Evolutionary conservation across 495 filamentous ascomycete genomes (phyloP).

Genomic region (Penicilliopsis zonata): DNA sequence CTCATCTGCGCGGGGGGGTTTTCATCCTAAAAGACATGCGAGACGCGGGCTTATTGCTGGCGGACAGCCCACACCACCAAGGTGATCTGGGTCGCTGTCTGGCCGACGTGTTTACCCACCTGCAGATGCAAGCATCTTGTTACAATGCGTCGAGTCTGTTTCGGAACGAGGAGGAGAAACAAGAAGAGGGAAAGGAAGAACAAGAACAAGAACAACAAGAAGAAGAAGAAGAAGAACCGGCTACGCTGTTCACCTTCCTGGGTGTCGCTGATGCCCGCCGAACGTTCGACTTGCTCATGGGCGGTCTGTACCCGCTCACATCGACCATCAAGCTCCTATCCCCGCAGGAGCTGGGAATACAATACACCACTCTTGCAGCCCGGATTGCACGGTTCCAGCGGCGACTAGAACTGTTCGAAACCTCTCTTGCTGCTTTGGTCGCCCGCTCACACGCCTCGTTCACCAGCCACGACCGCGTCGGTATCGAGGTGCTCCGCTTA

Average conservation of each 20-base stretch:
- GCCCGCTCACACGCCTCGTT: neutral
- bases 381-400: neutral
- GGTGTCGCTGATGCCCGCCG: constrained; percentile 1
- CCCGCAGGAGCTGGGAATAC: neutral
- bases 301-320: neutral
- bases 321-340: neutral
- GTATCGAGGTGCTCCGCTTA: too few relatives aligned
- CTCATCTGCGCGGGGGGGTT: constrained; percentile 8
- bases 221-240: too few relatives aligned
- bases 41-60: neutral
- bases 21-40: constrained; percentile 5
- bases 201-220: too few relatives aligned
- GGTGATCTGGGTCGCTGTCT: neutral
- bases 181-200: too few relatives aligned
- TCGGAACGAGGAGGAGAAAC: neutral
- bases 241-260: neutral
- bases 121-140: constrained; percentile 2
- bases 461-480: too few relatives aligned
- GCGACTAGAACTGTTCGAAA: neutral
- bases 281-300: neutral
- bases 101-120: constrained; percentile 1
- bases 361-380: neutral
- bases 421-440: neutral
- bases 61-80: neutral
- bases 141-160: neutral